Conservation (phyloP, 2,329 filamentous ascomycete genomes). For the Pseudopyricularia javanii region DNA sequence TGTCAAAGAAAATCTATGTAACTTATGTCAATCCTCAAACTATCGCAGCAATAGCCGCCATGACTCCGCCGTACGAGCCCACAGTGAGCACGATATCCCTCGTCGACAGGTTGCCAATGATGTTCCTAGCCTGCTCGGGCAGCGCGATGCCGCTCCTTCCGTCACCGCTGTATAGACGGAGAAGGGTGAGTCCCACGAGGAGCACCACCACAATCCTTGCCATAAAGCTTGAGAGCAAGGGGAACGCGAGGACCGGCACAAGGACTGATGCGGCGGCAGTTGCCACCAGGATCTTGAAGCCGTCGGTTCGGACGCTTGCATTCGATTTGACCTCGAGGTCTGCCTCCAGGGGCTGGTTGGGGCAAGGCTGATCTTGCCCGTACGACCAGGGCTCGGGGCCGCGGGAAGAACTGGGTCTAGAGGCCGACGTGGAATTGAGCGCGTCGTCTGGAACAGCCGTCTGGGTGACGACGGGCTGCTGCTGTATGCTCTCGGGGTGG, state of each 20-base stretch:
- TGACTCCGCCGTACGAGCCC: conserved; percentile 6
- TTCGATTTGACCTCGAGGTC: background rate
- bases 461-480: background rate
- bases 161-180: conserved; percentile 1
- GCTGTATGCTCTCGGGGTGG: background rate
- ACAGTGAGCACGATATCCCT: conserved; percentile 6
- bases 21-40: background rate
- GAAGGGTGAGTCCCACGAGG: conserved; percentile 34
- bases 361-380: background rate
- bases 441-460: background rate
- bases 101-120: background rate
- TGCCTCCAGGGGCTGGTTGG: background rate
- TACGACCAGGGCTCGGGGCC: background rate
- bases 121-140: background rate
- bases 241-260: conserved; percentile 45
- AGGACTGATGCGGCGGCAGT: conserved; percentile 33
- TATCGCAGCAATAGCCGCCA: conserved; percentile 6
- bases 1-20: no score
- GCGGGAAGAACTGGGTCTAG: background rate
- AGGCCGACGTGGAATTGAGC: background rate
- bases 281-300: conserved; percentile 23
- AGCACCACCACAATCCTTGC: conserved; percentile 45
- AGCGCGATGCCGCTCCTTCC: background rate
- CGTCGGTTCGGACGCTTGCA: background rate
- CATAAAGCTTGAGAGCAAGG: conserved; percentile 41